Percentiles rank a stretch among this genome's conserved stretches.
These are phyloP conservation scores for Chlorella sp. DNA, from an alignment of 139 green algal species.

Conservation along the genomic window DNA sequence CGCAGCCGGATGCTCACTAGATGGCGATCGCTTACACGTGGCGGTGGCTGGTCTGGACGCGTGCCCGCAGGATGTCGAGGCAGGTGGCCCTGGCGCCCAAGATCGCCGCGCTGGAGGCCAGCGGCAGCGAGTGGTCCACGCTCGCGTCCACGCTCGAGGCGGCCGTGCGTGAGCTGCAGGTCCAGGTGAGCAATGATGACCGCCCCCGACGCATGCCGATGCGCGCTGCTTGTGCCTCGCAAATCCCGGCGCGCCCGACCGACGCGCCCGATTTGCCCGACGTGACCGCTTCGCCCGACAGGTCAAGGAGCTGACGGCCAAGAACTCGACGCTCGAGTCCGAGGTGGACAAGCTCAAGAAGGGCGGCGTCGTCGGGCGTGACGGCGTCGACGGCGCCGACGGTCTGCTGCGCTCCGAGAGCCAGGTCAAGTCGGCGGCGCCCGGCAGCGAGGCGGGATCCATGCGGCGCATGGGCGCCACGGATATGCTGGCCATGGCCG, in stretches of 20 bases:
- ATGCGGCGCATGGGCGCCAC: not conserved
- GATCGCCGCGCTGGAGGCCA: slow-evolving; percentile 1
- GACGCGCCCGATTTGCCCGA: too few species aligned
- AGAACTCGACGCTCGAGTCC: not conserved
- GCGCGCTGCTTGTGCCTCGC: too few species aligned
- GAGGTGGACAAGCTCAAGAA: slow-evolving; percentile 4
- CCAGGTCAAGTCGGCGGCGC: not conserved
- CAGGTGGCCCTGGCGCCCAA: not conserved
- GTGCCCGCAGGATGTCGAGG: not conserved
- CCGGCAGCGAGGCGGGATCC: not conserved
- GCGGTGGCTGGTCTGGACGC: not conserved
- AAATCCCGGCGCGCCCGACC: too few species aligned
- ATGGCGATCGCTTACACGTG: not conserved
- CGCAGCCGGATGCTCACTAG: too few species aligned
- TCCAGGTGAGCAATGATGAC: not conserved
- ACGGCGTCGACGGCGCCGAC: not conserved
- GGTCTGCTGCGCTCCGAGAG: not conserved
- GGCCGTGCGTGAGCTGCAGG: not conserved
- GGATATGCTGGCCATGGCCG: not conserved
- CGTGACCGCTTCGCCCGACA: too few species aligned
- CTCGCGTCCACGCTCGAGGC: not conserved
- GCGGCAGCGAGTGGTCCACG: not conserved
- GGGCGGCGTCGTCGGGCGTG: not conserved
- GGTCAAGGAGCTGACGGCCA: slow-evolving; percentile 4
- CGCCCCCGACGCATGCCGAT: too few species aligned